These are phyloP conservation scores for Linnemannia hyalina DNA, from an alignment of 192 early-diverging fungal genomes.

Conservation along the genomic window DNA sequence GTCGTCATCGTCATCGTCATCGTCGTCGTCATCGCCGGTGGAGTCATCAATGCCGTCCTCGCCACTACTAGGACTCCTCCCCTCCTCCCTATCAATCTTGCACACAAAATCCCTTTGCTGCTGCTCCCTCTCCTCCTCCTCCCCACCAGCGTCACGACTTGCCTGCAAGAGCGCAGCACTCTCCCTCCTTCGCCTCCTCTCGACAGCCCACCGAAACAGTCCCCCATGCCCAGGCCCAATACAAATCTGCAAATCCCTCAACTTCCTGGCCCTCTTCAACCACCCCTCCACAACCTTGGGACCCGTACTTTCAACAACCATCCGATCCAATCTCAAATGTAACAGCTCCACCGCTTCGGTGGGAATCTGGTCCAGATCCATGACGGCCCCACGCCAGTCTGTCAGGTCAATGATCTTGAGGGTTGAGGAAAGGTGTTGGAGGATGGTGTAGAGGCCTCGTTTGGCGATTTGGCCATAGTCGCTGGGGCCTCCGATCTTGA, in stretches of 20 bases:
- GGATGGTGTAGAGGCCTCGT: slow-evolving; percentile 21
- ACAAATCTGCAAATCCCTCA: slow-evolving; percentile 19
- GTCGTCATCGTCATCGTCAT: background rate
- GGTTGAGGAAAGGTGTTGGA: slow-evolving; percentile 4
- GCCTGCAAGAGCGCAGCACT: background rate
- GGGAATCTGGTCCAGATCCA: slow-evolving; percentile 24
- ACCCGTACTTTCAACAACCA: background rate
- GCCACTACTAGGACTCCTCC: background rate
- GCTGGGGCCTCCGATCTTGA: slow-evolving; percentile 20
- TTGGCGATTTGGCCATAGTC: slow-evolving; percentile 19
- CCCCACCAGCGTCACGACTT: background rate
- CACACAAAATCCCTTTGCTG: background rate
- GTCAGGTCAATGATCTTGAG: slow-evolving; percentile 18
- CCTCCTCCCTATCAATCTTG: background rate
- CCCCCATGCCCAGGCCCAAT: slow-evolving; percentile 13
- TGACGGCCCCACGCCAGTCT: slow-evolving; percentile 18
- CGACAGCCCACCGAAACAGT: slow-evolving; percentile 16
- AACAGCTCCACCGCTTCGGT: background rate
- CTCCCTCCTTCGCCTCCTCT: background rate
- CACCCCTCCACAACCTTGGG: background rate
- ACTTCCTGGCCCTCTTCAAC: background rate
- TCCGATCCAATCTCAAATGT: slow-evolving; percentile 13
- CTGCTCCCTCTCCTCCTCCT: background rate
- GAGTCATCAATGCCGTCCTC: background rate
- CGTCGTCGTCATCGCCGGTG: background rate